These are phyloP conservation scores for Phytophthora pluvialis DNA, from an alignment of 352 stramenopile genomes.

Conservation along the genomic window DNA sequence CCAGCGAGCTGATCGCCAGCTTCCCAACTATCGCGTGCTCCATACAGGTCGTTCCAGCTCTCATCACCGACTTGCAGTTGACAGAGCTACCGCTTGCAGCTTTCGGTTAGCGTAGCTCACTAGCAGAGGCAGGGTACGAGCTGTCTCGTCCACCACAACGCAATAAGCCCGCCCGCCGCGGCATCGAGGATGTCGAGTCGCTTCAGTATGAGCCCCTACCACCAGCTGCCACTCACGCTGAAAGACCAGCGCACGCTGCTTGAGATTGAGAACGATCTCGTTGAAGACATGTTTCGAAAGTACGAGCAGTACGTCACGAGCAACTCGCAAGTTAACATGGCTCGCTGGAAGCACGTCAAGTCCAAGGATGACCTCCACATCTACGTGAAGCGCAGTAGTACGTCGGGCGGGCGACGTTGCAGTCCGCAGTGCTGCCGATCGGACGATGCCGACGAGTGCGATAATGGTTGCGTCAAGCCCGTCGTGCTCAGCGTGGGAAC, in stretches of 20 bases:
- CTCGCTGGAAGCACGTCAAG: conserved; percentile 32
- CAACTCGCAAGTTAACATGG: conserved; percentile 24
- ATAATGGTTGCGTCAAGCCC: neutral
- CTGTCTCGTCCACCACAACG: conserved; percentile 33
- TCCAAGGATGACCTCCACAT: conserved; percentile 36
- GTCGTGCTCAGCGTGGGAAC: conserved; percentile 37
- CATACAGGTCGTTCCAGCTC: conserved; percentile 17
- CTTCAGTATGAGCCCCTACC: conserved; percentile 39
- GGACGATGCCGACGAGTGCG: neutral
- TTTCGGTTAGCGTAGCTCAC: neutral
- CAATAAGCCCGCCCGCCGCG: conserved; percentile 26
- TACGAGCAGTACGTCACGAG: conserved; percentile 31
- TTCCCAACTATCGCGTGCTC: conserved; percentile 7
- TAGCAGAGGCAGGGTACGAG: conserved; percentile 9
- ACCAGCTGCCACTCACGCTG: conserved; percentile 25
- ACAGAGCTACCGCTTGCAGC: neutral
- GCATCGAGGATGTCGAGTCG: conserved; percentile 33
- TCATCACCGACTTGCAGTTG: conserved; percentile 10
- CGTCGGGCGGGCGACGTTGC: neutral
- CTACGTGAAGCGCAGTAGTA: conserved; percentile 21
- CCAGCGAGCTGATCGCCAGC: conserved; percentile 22
- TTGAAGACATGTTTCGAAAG: conserved; percentile 30
- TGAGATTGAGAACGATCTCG: conserved; percentile 25
- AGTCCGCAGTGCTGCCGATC: neutral
- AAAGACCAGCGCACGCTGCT: conserved; percentile 27